phyloP scores from a whole-genome alignment of 768 basidiomycete species.

The Kwoniella botswanensis region DNA sequence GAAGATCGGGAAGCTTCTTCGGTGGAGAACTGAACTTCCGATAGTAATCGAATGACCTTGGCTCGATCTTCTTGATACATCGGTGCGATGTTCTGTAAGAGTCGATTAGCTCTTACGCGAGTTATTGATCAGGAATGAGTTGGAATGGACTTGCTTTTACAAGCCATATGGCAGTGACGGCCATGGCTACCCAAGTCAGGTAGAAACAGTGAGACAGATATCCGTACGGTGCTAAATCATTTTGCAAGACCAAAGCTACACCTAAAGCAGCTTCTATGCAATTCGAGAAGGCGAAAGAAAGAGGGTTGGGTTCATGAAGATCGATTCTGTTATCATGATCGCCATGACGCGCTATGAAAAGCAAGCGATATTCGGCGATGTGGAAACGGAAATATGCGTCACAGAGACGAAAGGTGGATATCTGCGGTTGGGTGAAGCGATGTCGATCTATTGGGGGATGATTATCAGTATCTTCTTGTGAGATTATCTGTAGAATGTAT shows the following conservation, averaged over 20 bases:
- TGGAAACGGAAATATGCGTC: conserved; percentile 25
- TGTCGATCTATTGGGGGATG: not conserved
- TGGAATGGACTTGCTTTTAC: conserved; percentile 4
- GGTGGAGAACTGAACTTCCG: conserved; percentile 15
- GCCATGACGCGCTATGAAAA: conserved; percentile 12
- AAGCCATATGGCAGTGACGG: conserved; percentile 21
- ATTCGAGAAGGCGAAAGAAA: conserved; percentile 14
- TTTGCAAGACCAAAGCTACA: conserved; percentile 11
- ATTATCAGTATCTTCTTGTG: too few species aligned
- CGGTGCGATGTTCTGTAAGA: conserved; percentile 7
- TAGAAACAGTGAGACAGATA: conserved; percentile 16
- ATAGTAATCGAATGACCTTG: not conserved
- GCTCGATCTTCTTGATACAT: conserved; percentile 14
- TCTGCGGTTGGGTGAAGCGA: conserved; percentile 10
- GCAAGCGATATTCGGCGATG: conserved; percentile 20
- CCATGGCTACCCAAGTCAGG: conserved; percentile 19
- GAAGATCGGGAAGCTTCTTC: conserved; percentile 20
- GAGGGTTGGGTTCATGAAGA: conserved; percentile 10
- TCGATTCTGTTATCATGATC: conserved; percentile 1
- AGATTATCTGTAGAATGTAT: too few species aligned
- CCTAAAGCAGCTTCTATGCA: conserved; percentile 19
- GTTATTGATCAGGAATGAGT: not conserved
- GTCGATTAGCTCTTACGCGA: not conserved
- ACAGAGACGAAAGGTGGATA: conserved; percentile 11
- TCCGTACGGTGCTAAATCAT: conserved; percentile 11